Evolutionary conservation across 176 grass and related monocot species (phyloP).

Genomic region (Aegilops speltoides): DNA sequence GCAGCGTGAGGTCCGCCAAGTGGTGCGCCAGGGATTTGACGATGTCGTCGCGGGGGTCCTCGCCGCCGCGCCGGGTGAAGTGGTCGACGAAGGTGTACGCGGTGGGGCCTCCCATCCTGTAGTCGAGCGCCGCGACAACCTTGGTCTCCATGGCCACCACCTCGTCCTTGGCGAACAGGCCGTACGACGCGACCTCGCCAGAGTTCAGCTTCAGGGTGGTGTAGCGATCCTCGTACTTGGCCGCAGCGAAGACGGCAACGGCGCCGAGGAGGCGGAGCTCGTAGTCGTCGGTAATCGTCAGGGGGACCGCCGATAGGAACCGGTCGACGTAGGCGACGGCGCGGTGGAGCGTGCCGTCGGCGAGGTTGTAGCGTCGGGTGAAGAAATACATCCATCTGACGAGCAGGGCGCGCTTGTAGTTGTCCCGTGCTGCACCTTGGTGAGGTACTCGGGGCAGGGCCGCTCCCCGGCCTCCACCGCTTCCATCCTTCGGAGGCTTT

Average conservation of each 20-base stretch:
- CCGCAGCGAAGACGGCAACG: neutral
- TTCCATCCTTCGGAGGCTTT: neutral
- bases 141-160: neutral
- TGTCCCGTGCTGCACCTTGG: neutral
- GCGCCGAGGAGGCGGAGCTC: neutral
- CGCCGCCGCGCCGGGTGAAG: neutral
- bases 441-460: neutral
- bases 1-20: neutral
- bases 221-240: neutral
- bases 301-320: neutral
- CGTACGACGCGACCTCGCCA: neutral
- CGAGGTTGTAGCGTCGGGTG: neutral
- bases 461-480: neutral
- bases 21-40: neutral
- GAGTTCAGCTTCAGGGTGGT: neutral
- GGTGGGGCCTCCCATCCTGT: neutral
- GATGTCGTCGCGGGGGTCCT: too few relatives aligned
- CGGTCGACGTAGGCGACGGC: neutral
- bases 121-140: neutral
- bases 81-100: neutral
- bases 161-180: neutral
- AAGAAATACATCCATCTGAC: neutral
- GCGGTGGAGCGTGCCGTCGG: neutral
- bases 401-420: neutral
- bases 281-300: too few relatives aligned